These are phyloP conservation scores for Cyberlindnera mycetangii DNA, from an alignment of 805 yeast species.

Conservation along the genomic window DNA sequence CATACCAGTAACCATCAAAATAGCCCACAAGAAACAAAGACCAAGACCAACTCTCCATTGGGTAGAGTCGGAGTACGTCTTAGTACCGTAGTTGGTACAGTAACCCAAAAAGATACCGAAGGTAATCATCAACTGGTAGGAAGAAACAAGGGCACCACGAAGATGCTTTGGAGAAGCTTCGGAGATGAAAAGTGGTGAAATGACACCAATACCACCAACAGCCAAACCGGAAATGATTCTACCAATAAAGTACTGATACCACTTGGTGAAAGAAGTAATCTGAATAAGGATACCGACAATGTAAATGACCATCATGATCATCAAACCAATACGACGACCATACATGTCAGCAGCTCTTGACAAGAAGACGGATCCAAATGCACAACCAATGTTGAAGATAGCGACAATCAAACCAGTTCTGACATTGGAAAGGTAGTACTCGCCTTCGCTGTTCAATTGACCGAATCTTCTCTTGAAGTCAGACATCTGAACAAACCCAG, in stretches of 20 bases:
- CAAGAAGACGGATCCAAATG: slow-evolving; percentile 63
- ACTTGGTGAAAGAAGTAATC: slow-evolving; percentile 48
- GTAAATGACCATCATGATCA: slow-evolving; percentile 59
- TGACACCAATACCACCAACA: slow-evolving; percentile 75
- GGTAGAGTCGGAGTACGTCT: slow-evolving; percentile 55
- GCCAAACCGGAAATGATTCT: slow-evolving; percentile 70
- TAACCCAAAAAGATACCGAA: slow-evolving; percentile 74
- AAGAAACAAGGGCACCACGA: slow-evolving; percentile 69
- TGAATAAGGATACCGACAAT: slow-evolving; percentile 67
- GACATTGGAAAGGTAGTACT: slow-evolving; percentile 44
- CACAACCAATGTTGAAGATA: slow-evolving; percentile 72
- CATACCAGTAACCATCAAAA: slow-evolving; percentile 36
- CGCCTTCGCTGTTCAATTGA: slow-evolving; percentile 39
- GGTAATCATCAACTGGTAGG: slow-evolving; percentile 68
- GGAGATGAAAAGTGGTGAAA: slow-evolving; percentile 70
- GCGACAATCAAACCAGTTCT: slow-evolving; percentile 57
- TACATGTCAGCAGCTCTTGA: slow-evolving; percentile 58
- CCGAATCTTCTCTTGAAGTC: slow-evolving; percentile 62
- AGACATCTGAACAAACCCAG: slow-evolving; percentile 60
- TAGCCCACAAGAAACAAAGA: slow-evolving; percentile 47
- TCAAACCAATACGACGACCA: slow-evolving; percentile 65
- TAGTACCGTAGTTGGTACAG: slow-evolving; percentile 70
- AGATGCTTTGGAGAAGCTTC: slow-evolving; percentile 69
- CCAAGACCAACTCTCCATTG: slow-evolving; percentile 78
- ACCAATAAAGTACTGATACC: slow-evolving; percentile 74